Percentiles rank a stretch among this genome's conserved stretches.
Conservation (phyloP, 495 filamentous ascomycete genomes). For the Tuber borchii region DNA sequence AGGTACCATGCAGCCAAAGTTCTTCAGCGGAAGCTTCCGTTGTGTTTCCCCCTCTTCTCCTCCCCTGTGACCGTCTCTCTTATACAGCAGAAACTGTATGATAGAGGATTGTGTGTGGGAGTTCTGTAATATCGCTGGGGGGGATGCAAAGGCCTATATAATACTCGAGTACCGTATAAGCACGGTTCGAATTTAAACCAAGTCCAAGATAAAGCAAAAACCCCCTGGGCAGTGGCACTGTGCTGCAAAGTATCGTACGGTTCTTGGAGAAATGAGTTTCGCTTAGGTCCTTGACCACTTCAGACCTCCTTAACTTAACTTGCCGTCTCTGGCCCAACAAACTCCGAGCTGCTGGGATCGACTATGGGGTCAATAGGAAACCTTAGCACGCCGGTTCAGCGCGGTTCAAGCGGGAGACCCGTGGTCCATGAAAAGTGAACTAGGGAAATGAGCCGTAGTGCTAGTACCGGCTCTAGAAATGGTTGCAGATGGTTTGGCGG, state of each 20-base stretch:
- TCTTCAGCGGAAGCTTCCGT: background rate
- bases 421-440: background rate
- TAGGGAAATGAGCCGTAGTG: background rate
- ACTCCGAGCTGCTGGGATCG: background rate
- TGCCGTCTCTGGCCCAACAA: background rate
- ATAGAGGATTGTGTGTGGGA: background rate
- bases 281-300: background rate
- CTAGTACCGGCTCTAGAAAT: background rate
- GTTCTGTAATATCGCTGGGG: background rate
- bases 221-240: background rate
- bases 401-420: background rate
- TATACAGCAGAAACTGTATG: background rate
- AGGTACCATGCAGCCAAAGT: background rate
- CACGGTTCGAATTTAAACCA: slow-evolving; percentile 2
- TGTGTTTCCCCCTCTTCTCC: background rate
- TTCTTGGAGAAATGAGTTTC: background rate
- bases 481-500: background rate
- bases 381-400: background rate
- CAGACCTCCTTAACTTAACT: background rate
- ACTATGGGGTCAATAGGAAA: background rate
- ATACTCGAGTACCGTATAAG: background rate
- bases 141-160: slow-evolving; percentile 3
- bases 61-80: background rate
- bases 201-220: background rate
- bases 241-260: background rate